Base-by-base conservation (phyloP, 208 protist genomes). In the Acanthamoeba royreba region DNA sequence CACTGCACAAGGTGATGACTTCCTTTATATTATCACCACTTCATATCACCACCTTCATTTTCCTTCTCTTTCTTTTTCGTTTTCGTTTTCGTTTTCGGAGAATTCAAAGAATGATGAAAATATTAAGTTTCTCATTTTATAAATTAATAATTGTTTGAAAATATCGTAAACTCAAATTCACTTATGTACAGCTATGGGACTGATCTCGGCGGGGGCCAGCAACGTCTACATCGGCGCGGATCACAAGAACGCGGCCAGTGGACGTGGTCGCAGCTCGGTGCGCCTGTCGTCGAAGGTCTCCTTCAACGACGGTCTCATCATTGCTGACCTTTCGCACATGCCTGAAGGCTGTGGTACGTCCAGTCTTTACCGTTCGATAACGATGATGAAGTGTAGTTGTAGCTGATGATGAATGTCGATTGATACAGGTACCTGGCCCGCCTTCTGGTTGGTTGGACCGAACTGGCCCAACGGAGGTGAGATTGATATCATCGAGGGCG, bases 401-500 rank as follows among this genome's bases (percentile, higher is more conserved):
- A 8, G 81, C 52, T 19, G 19, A 85, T 13, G 53, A 8, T 22
- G 49, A 89, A 89, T 89, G 81, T 61, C 81, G 49, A 49, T 61
- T 17, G 81, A 38, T 61, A 47, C 61, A 43, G 88, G 61, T n/a
- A 81, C 46, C 52, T 93, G 89, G 89, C 89, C 89, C 9, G 89
- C 89, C 15, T 93, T 93, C 89, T 93, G 89, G 89, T 53, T 69
- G 52, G 89, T 93, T n/a, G 89, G 89, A 35, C 52, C 49, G 4
- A 93, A 93, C 49, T 93, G 38, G 49, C 89, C 89, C 31, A 77
- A 72, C 66, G 83, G 53, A 22, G 89, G 89, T 33, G 89, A 93
- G 89, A 93, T 93, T 38, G 89, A 93, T 63, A 93, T 93, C 89
- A 93, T 93, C 38, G 89, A 93, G 72, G 69, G 69, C 11, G 89